A percentile compares a stretch with the other conserved stretches of the same genome.
Conservation (phyloP, 495 filamentous ascomycete species). For the Cryomyces minteri region DNA sequence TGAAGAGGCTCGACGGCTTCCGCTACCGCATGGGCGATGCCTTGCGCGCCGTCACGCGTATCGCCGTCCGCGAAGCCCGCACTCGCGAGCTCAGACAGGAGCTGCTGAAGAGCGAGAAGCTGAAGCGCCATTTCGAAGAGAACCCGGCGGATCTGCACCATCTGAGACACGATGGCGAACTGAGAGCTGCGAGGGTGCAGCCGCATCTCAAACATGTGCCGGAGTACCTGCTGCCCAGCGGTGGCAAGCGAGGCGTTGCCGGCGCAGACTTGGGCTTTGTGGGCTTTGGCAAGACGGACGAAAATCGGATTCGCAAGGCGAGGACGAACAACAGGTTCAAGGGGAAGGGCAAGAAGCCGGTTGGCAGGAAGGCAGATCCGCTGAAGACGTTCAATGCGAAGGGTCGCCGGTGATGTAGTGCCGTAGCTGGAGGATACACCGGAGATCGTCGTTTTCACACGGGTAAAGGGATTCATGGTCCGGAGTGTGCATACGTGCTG, state of each 20-base stretch:
- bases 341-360: constrained; percentile 32
- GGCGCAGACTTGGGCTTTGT: constrained; percentile 51
- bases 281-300: constrained; percentile 46
- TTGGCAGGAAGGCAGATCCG: constrained; percentile 52
- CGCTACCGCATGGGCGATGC: constrained; percentile 90
- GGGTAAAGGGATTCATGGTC: too few relatives aligned
- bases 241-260: constrained; percentile 48
- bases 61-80: constrained; percentile 78
- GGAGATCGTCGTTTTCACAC: too few relatives aligned
- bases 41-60: constrained; percentile 56
- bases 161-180: constrained; percentile 77
- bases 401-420: constrained; percentile 1
- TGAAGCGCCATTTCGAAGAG: constrained; percentile 92
- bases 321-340: constrained; percentile 37
- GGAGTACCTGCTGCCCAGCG: constrained; percentile 76
- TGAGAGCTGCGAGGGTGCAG: constrained; percentile 61
- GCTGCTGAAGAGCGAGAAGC: constrained; percentile 75
- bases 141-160: constrained; percentile 78
- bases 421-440: too few relatives aligned
- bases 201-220: constrained; percentile 89
- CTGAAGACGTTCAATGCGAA: constrained; percentile 72
- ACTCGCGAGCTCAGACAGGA: constrained; percentile 75
- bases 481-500: too few relatives aligned
- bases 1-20: constrained; percentile 82
- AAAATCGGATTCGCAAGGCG: constrained; percentile 57